A percentile compares a stretch with the other conserved stretches of the same genome.
Conservation (phyloP, 306 rosid genomes). For the Hippophae tibetana region DNA sequence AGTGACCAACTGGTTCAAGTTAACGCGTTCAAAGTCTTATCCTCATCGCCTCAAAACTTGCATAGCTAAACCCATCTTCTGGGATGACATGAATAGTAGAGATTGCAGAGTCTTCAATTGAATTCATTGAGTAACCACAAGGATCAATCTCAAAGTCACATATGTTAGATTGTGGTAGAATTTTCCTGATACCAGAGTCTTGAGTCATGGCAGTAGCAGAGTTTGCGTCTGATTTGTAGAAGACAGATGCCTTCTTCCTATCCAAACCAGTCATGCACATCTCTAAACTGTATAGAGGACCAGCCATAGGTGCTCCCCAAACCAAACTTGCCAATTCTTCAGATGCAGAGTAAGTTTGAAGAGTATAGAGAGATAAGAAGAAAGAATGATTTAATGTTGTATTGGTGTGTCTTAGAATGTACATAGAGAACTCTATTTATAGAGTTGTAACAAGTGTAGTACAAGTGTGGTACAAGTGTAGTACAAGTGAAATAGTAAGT, state of each 20-base stretch:
- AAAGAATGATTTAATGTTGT: no score
- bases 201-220: slow-evolving; percentile 61
- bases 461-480: no score
- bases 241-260: slow-evolving; percentile 62
- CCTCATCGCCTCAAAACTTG: slow-evolving; percentile 90
- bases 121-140: slow-evolving; percentile 93
- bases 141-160: slow-evolving; percentile 93
- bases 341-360: slow-evolving; percentile 64
- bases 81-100: slow-evolving; percentile 93
- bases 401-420: no score
- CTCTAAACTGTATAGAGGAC: slow-evolving; percentile 58
- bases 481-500: no score
- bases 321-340: slow-evolving; percentile 27
- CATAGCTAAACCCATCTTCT: slow-evolving; percentile 94
- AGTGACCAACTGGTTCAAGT: slow-evolving; percentile 40
- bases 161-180: slow-evolving; percentile 69
- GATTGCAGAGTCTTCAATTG: slow-evolving; percentile 65
- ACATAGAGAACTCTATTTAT: no score
- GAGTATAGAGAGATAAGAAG: no score
- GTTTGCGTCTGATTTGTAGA: slow-evolving; percentile 36
- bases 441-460: no score
- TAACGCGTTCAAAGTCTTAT: slow-evolving; percentile 36
- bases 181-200: slow-evolving; percentile 66
- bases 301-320: slow-evolving; percentile 21
- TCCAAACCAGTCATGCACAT: slow-evolving; percentile 90